Conservation (phyloP, 257 asterid genomes). For the Ilex aquifolium region DNA sequence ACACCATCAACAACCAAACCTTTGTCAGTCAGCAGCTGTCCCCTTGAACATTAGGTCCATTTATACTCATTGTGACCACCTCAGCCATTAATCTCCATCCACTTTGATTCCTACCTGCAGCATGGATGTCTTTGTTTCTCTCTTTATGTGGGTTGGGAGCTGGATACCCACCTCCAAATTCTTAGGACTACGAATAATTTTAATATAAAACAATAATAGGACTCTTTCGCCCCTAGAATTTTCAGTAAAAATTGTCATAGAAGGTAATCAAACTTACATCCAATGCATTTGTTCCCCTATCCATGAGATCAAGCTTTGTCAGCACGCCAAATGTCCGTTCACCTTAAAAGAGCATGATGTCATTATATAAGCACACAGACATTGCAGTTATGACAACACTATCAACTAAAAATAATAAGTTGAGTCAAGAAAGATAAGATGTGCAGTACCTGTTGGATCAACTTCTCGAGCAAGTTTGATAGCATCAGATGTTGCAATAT, state of each 20-base stretch:
- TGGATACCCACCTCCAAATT: too few relatives aligned
- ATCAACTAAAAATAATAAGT: neutral
- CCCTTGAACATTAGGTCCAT: too few relatives aligned
- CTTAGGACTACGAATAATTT: too few relatives aligned
- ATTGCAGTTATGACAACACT: neutral
- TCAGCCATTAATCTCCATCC: too few relatives aligned
- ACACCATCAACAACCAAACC: too few relatives aligned
- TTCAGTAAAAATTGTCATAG: too few relatives aligned
- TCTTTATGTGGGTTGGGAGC: too few relatives aligned
- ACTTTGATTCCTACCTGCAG: too few relatives aligned
- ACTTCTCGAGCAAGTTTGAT: slow-evolving; percentile 43
- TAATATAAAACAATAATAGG: too few relatives aligned
- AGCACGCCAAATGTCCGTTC: slow-evolving; percentile 42
- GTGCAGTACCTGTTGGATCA: slow-evolving; percentile 33
- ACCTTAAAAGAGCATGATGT: slow-evolving; percentile 19
- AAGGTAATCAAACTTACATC: slow-evolving; percentile 24
- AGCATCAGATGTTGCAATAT: slow-evolving; percentile 48
- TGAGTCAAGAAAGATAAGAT: neutral
- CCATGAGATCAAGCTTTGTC: slow-evolving; percentile 48
- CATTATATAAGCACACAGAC: neutral
- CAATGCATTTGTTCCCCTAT: slow-evolving; percentile 44
- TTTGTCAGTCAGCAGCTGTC: too few relatives aligned
- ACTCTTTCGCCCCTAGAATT: neutral
- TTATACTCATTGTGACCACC: too few relatives aligned
- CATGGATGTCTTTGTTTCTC: too few relatives aligned